Base-by-base conservation (phyloP, 768 basidiomycete species). In the Chalciporus pseudorubinellus region DNA sequence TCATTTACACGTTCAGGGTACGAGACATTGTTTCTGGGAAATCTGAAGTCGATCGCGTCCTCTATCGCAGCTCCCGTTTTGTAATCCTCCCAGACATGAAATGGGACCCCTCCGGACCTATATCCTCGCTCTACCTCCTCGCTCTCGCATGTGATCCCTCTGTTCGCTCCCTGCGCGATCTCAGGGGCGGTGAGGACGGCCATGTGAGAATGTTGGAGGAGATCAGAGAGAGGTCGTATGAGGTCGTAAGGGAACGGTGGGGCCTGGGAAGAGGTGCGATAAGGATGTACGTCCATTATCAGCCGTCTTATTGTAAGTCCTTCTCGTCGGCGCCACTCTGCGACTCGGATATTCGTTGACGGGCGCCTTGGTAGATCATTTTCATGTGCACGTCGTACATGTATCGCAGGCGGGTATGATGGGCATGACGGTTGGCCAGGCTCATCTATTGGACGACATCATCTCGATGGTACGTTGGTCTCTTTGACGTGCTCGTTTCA, bases 21-120 rank as follows among this genome's bases (percentile, higher is more conserved):
- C 79, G 84, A 55, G 86, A 93, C 55, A 89, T 98, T 46, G 75
- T 98, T 4, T 76, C 75, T 0, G 91, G 93, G 8, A 69, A 72
- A 28, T 85, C 89, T 5, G 93, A 98, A 67, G 77, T 79, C 18
- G 79, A 85, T 14, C 83, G 85, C 39, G 68, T 98, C 20, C 70
- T 97, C 18, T 85, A 77, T 61, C 78, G 84, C 2, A 78, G 76
- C 12, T 67, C 79, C 0, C 74, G 78, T 6, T 97, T 89, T 61
- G 58, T 95, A 34, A 84, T 99, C 49, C 70, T 97, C 0, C 95
- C 95, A 0, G 95, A 99, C 70, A 88, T 97, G 83, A 98, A 98
- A 73, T 98, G 95, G 95, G 93, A 98, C 65, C 77, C 84, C 20
- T 89, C 83, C 0, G 57, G 89, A n/a, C 66, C 68, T 0, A 49